Evolutionary conservation across 2,329 filamentous ascomycete genomes (phyloP).

Genomic region (Decorospora gaudefroyi): DNA sequence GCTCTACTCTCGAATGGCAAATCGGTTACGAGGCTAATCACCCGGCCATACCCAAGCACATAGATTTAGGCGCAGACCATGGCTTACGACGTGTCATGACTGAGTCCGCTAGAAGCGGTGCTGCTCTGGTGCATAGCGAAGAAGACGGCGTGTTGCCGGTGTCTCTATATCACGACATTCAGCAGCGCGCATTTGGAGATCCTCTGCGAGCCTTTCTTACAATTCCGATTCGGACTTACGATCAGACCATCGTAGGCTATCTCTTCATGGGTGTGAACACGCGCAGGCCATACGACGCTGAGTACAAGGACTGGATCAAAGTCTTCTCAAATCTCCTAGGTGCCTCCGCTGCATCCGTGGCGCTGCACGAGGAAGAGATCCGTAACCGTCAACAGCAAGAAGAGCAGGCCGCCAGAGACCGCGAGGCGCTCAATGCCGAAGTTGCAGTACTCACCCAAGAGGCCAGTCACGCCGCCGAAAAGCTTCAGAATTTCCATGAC

Average conservation of each 20-base stretch:
- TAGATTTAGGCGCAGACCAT: constrained; percentile 6
- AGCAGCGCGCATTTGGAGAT: constrained; percentile 19
- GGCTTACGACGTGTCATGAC: constrained; percentile 7
- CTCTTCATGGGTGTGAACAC: constrained; percentile 21
- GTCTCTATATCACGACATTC: constrained; percentile 9
- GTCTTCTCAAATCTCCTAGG: constrained; percentile 22
- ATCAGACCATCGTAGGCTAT: constrained; percentile 8
- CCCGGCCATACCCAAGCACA: constrained; percentile 6
- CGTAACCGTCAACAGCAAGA: constrained; percentile 16
- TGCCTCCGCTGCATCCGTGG: constrained; percentile 20
- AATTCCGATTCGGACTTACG: constrained; percentile 11
- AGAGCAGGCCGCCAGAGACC: constrained; percentile 21
- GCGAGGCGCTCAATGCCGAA: constrained; percentile 19
- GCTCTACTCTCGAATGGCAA: constrained; percentile 11
- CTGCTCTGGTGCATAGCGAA: constrained; percentile 2
- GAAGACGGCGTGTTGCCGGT: constrained; percentile 9
- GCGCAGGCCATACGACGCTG: constrained; percentile 22
- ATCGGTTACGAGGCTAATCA: constrained; percentile 12
- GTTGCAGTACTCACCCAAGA: constrained; percentile 16
- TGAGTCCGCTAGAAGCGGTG: constrained; percentile 1
- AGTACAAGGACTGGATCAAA: constrained; percentile 24
- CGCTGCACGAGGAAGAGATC: constrained; percentile 22
- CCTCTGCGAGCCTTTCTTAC: constrained; percentile 10
- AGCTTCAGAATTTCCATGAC: constrained; percentile 17
- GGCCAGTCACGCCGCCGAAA: constrained; percentile 7